Base-by-base conservation (phyloP, 352 stramenopile species). In the Phytopythium montanum region DNA sequence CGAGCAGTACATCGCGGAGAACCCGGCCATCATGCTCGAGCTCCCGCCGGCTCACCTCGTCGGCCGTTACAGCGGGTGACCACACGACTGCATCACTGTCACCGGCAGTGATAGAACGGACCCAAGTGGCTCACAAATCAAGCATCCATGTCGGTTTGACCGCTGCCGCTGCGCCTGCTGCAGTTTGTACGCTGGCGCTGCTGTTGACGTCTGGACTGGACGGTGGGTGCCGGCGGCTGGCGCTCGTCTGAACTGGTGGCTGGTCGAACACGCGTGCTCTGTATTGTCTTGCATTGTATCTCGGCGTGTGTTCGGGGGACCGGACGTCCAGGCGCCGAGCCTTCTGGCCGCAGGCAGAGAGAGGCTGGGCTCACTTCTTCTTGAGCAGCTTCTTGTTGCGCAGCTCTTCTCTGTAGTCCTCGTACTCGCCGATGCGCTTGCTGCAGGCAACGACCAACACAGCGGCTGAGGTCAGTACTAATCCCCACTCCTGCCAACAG, bases 21-120 rank as follows among this genome's bases (percentile, higher is more conserved):
- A 95, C 68, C 81, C 86, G 48, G 70, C 81, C 51, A 80, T 97
- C 60, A 93, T 97, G 83, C 68, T 87, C n/a, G 79, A 85, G 48
- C 61, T 72, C 42, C 90, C 90, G 21, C 92, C 90, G 34, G 64
- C 76, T 14, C 72, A 85, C 53, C 73, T 98, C 10, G 64, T 72
- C 12, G 70, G 81, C 21, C 84, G 90, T 61, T 97, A 97, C 73
- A 89, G 74, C 33, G 83, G 83, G 21, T 92, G 48, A 62, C 44
- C 14, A n/a, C 10, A n/a, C n/a, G n/a, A n/a, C n/a, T n/a, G n/a
- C n/a, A n/a, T n/a, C n/a, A n/a, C n/a, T n/a, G n/a, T n/a, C n/a
- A n/a, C n/a, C n/a, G n/a, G n/a, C n/a, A n/a, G n/a, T n/a, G n/a
- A n/a, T n/a, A n/a, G n/a, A n/a, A n/a, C n/a, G n/a, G 19, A 16